Conservation (phyloP, 768 basidiomycete genomes). For the Boletus tomentosulus region DNA sequence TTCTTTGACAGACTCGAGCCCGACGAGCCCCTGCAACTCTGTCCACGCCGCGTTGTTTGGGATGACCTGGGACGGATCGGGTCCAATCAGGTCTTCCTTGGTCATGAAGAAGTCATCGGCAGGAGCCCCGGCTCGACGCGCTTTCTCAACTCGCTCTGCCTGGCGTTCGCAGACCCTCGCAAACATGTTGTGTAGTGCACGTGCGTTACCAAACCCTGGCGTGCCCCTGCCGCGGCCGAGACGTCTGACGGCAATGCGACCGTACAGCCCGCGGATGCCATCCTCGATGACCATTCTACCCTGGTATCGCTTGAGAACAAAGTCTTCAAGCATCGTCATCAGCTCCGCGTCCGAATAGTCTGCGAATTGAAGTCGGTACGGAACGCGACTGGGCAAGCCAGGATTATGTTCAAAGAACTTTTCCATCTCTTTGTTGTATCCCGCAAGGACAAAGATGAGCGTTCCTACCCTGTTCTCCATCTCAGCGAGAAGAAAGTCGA, state of each 20-base stretch:
- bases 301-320: conserved; percentile 42
- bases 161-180: conserved; percentile 47
- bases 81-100: conserved; percentile 60
- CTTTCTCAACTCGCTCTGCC: conserved; percentile 43
- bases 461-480: conserved; percentile 69
- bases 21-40: conserved; percentile 48
- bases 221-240: conserved; percentile 3
- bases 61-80: conserved; percentile 51
- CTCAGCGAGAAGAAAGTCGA: conserved; percentile 68
- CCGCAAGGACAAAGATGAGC: conserved; percentile 66
- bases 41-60: conserved; percentile 46
- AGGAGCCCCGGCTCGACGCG: conserved; percentile 35
- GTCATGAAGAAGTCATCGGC: conserved; percentile 50
- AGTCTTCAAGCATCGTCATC: conserved; percentile 47
- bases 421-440: conserved; percentile 71
- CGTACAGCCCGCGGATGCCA: conserved; percentile 50
- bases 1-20: conserved; percentile 55
- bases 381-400: conserved; percentile 64
- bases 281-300: conserved; percentile 54
- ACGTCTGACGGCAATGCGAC: conserved; percentile 28
- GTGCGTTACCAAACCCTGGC: conserved; percentile 65
- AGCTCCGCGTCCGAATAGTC: conserved; percentile 62
- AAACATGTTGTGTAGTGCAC: conserved; percentile 53
- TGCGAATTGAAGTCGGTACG: conserved; percentile 51
- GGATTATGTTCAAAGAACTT: conserved; percentile 76